Percentiles rank a stretch among this genome's conserved stretches.
Evolutionary conservation across 2,329 filamentous ascomycete species (phyloP).

Genomic region (Fusarium sp.): DNA sequence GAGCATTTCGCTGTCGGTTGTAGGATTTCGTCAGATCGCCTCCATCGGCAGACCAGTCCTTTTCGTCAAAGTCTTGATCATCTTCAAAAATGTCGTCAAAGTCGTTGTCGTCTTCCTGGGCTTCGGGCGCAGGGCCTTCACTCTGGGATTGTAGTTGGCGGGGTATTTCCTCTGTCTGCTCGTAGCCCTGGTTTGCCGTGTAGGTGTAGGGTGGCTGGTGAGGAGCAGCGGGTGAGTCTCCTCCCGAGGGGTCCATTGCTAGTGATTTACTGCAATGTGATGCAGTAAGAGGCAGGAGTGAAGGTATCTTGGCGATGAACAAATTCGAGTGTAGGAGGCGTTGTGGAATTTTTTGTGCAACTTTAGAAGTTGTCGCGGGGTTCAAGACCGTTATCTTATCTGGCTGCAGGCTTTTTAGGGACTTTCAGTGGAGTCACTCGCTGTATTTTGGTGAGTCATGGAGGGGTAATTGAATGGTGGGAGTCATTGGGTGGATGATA

Average conservation of each 20-base stretch:
- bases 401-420: slow-evolving; percentile 7
- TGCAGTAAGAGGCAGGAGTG: slow-evolving; percentile 1
- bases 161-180: slow-evolving; percentile 51
- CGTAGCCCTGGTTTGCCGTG: slow-evolving; percentile 58
- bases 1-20: slow-evolving; percentile 81
- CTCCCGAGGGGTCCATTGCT: slow-evolving; percentile 32
- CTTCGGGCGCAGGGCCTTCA: slow-evolving; percentile 38
- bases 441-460: slow-evolving; percentile 34
- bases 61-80: slow-evolving; percentile 70
- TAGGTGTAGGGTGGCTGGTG: slow-evolving; percentile 60
- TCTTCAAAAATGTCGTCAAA: slow-evolving; percentile 51
- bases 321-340: slow-evolving; percentile 15
- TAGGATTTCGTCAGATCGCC: slow-evolving; percentile 86
- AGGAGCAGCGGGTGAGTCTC: slow-evolving; percentile 53
- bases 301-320: slow-evolving; percentile 4
- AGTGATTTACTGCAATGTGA: slow-evolving; percentile 7
- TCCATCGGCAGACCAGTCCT: slow-evolving; percentile 68
- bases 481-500: slow-evolving; percentile 24
- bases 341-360: slow-evolving; percentile 42
- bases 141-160: slow-evolving; percentile 48
- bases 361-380: slow-evolving; percentile 39
- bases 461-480: slow-evolving; percentile 20
- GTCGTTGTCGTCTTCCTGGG: slow-evolving; percentile 42
- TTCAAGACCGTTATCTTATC: slow-evolving; percentile 42
- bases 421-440: slow-evolving; percentile 18